Evolutionary conservation across 495 filamentous ascomycete genomes (phyloP).

Genomic region (Corynascus novoguineensis): DNA sequence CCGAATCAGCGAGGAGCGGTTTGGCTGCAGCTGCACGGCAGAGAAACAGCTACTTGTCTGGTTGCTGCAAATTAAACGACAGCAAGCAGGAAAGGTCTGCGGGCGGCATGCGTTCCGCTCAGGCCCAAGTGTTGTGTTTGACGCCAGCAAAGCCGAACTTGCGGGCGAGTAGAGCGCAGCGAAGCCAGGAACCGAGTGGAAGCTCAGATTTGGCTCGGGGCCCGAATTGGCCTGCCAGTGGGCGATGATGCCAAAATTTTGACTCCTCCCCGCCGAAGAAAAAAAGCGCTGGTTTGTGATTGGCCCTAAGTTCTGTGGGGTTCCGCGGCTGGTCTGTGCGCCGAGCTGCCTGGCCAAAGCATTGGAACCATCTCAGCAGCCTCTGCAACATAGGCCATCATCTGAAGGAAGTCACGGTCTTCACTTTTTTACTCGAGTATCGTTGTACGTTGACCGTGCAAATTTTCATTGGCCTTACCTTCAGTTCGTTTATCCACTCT

Average conservation of each 20-base stretch:
- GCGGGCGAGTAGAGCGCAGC: constrained; percentile 1
- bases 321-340: background rate
- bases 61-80: background rate
- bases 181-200: background rate
- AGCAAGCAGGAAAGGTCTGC: background rate
- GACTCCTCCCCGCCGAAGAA: constrained; percentile 30
- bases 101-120: background rate
- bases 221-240: constrained; percentile 16
- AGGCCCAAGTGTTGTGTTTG: background rate
- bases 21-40: background rate
- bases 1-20: background rate
- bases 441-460: too few species aligned
- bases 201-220: constrained; percentile 1
- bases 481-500: too few species aligned
- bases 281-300: constrained; percentile 18
- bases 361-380: too few species aligned
- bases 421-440: too few species aligned
- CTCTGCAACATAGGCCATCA: background rate
- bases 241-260: constrained; percentile 33
- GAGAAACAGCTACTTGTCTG: background rate
- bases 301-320: constrained; percentile 14
- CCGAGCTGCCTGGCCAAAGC: background rate
- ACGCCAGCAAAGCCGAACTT: background rate
- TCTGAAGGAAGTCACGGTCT: too few species aligned
- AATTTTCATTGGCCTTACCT: too few species aligned